Evolutionary conservation across 176 grass and related monocot species (phyloP).

Genomic region (Neostapfia colusana): DNA sequence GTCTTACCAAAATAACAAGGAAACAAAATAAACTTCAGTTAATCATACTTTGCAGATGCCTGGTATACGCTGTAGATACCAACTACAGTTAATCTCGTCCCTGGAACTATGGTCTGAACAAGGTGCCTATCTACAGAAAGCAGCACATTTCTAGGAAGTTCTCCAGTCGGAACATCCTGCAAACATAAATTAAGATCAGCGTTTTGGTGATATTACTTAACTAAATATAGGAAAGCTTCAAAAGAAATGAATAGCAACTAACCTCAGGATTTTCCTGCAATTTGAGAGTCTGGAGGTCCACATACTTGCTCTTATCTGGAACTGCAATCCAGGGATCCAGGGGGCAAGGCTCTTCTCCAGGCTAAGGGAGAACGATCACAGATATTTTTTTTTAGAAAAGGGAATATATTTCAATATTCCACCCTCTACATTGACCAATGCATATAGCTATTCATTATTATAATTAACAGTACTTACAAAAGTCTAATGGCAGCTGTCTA

Average conservation of each 20-base stretch:
- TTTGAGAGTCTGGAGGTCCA: slow-evolving; percentile 92
- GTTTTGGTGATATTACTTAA: neutral
- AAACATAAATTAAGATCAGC: slow-evolving; percentile 15
- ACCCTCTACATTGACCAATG: too few relatives aligned
- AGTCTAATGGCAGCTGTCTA: neutral
- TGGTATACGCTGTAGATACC: slow-evolving; percentile 94
- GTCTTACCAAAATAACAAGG: neutral
- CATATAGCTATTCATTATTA: too few relatives aligned
- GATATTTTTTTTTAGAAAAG: too few relatives aligned
- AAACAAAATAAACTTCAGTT: neutral
- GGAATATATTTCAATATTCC: too few relatives aligned
- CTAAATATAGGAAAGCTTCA: neutral
- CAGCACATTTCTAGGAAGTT: slow-evolving; percentile 90
- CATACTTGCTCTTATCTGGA: slow-evolving; percentile 99
- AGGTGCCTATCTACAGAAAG: slow-evolving; percentile 87
- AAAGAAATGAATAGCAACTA: slow-evolving; percentile 10
- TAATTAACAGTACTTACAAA: neutral
- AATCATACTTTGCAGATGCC: slow-evolving; percentile 77
- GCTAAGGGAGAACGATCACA: slow-evolving; percentile 39
- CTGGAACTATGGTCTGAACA: slow-evolving; percentile 96
- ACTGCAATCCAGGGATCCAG: slow-evolving; percentile 91
- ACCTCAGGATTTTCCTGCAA: slow-evolving; percentile 99
- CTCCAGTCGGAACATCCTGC: slow-evolving; percentile 96
- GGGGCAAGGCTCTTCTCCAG: slow-evolving; percentile 91
- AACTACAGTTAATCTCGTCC: slow-evolving; percentile 84